Base-by-base conservation (phyloP, 2,329 filamentous ascomycete genomes). In the Scedosporium dehoogii region DNA sequence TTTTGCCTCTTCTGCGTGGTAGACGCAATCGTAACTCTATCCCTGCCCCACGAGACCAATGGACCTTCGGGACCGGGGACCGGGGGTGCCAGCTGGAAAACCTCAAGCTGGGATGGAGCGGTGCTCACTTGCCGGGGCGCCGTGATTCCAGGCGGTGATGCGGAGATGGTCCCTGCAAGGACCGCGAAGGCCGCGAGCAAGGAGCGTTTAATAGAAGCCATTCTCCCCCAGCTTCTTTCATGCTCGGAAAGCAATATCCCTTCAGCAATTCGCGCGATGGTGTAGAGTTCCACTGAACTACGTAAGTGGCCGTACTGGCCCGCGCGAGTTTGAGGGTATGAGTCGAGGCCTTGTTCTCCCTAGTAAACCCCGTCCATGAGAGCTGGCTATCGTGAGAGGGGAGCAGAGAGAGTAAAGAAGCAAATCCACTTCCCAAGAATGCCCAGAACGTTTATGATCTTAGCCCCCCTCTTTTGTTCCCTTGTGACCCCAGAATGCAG, bases 51-150 rank as follows among this genome's bases (percentile, higher is more conserved):
- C 42, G 62, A 64, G 38, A 53, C 58, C 38, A 69, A 62, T n/a
- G 69, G 65, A 3, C 78, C 76, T 55, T 73, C 66, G 0, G 81
- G 79, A 21, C 78, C 81, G 62, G 85, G 72, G 2, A 91, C 81
- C 1, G 89, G 89, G 66, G 84, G 83, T 60, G 86, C 82, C 16
- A 91, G 84, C 73, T 91, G 83, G 67, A 91, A 86, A 68, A 86
- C 87, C 67, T 88, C 79, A 16, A 38, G 33, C 33, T 38, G 33
- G 10, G 33, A 38, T 23, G 51, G 60, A 89, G 62, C 12, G 7
- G 1, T 9, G 27, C 59, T 6, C 41, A 29, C n/a, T 38, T 33
- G 59, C 18, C 29, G 27, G 55, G 33, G 27, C 27, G 16, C 55
- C 2, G n/a, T 6, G 16, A 16, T 27, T 16, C 27, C 27, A 16